A percentile compares a stretch with the other conserved stretches of the same genome.
Evolutionary conservation across 768 basidiomycete species (phyloP).

Genomic region (Kwoniella europaea): DNA sequence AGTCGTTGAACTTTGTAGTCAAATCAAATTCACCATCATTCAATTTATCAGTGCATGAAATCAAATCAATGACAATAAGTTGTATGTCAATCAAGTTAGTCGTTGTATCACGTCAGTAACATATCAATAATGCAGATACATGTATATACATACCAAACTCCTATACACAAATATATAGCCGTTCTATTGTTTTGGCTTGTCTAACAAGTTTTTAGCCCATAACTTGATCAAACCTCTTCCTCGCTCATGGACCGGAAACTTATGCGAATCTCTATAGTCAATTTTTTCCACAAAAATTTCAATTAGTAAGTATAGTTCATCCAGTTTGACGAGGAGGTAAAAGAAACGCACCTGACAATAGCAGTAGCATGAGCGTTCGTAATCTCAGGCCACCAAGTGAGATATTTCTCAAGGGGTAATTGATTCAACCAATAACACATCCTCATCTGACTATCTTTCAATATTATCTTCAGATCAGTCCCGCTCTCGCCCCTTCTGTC

Average conservation of each 20-base stretch:
- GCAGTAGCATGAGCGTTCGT: slow-evolving; percentile 48
- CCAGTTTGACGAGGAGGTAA: not conserved
- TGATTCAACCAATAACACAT: slow-evolving; percentile 44
- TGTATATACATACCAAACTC: not conserved
- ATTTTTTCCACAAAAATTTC: too few relatives aligned
- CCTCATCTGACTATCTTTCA: slow-evolving; percentile 37
- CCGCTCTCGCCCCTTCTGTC: not conserved
- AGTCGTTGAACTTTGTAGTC: not conserved
- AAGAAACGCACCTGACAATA: slow-evolving; percentile 42
- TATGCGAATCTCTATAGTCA: slow-evolving; percentile 34
- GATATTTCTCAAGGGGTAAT: slow-evolving; percentile 35
- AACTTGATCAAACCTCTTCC: slow-evolving; percentile 41
- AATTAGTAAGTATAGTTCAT: not conserved
- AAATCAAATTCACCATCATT: too few relatives aligned
- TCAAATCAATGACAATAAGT: not conserved
- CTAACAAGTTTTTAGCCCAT: slow-evolving; percentile 37
- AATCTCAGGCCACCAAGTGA: slow-evolving; percentile 50
- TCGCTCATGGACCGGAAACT: slow-evolving; percentile 42
- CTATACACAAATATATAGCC: not conserved
- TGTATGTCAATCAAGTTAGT: not conserved
- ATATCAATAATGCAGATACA: not conserved
- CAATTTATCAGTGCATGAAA: not conserved
- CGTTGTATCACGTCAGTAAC: not conserved
- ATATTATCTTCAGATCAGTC: slow-evolving; percentile 23
- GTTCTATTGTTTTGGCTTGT: not conserved